These are phyloP conservation scores for Daldinia grandis DNA, from an alignment of 495 filamentous ascomycete genomes.

Conservation along the genomic window DNA sequence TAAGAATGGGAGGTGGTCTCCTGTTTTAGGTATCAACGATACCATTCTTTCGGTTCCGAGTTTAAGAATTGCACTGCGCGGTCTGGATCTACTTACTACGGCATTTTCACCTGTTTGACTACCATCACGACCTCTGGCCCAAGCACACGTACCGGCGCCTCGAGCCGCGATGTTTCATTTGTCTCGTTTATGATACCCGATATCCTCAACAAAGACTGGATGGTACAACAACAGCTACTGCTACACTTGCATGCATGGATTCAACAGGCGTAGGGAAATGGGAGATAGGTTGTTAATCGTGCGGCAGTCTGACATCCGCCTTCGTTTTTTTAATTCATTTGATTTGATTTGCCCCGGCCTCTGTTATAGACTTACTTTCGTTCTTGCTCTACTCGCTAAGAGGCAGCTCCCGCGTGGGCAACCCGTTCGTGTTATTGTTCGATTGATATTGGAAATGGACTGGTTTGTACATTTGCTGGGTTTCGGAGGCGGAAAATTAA, in stretches of 20 bases:
- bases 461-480: neutral
- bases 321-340: conserved; percentile 44
- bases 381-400: conserved; percentile 19
- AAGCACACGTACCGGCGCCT: conserved; percentile 18
- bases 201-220: conserved; percentile 34
- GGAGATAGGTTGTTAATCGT: conserved; percentile 4
- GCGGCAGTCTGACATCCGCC: conserved; percentile 12
- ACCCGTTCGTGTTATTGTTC: conserved; percentile 3
- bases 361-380: conserved; percentile 38
- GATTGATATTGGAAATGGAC: conserved; percentile 1
- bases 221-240: conserved; percentile 11
- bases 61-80: conserved; percentile 6
- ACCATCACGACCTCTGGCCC: conserved; percentile 1
- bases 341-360: conserved; percentile 34
- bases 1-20: neutral
- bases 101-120: conserved; percentile 9
- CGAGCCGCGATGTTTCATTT: conserved; percentile 31
- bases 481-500: neutral
- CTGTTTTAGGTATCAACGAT: conserved; percentile 6
- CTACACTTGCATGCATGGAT: conserved; percentile 38
- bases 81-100: conserved; percentile 9
- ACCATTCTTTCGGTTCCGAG: conserved; percentile 1
- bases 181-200: conserved; percentile 39
- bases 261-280: conserved; percentile 26
- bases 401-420: conserved; percentile 8